phyloP scores from a whole-genome alignment of 306 rosid species.

The Dalbergia oliveri region DNA sequence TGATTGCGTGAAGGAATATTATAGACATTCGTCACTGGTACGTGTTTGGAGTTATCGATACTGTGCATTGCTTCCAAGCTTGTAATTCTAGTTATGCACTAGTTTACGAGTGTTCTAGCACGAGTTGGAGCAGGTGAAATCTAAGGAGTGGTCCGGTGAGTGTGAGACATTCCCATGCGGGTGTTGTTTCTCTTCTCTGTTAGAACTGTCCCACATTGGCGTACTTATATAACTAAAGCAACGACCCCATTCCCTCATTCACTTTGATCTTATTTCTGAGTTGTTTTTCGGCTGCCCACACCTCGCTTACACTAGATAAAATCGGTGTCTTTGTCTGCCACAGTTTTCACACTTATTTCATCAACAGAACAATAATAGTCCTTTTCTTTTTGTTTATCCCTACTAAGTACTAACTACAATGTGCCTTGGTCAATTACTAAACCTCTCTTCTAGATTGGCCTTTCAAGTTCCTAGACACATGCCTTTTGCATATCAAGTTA shows the following conservation, averaged over 20 bases:
- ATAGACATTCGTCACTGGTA: conserved; percentile 30
- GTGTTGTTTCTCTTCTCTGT: conserved; percentile 13
- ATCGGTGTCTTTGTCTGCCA: conserved; percentile 11
- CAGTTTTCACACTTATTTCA: not conserved
- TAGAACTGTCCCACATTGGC: conserved; percentile 6
- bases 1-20: conserved; percentile 29
- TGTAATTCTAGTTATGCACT: conserved; percentile 28
- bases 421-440: conserved; percentile 14
- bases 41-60: conserved; percentile 40
- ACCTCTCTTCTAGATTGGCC: conserved; percentile 32
- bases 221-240: not conserved
- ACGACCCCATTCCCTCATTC: conserved; percentile 14
- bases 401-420: not conserved
- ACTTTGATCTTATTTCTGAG: conserved; percentile 30
- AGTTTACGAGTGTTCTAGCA: conserved; percentile 24
- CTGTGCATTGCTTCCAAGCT: conserved; percentile 7
- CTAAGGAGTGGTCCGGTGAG: conserved; percentile 57
- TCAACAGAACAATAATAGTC: conserved; percentile 13
- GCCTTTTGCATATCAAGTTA: conserved; percentile 27
- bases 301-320: conserved; percentile 30
- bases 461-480: conserved; percentile 60
- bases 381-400: conserved; percentile 38
- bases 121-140: conserved; percentile 65
- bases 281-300: conserved; percentile 57
- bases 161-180: conserved; percentile 64